Percentiles rank a stretch among this genome's conserved stretches.
Conservation (phyloP, 2,329 filamentous ascomycete genomes). For the Calycina marina region DNA sequence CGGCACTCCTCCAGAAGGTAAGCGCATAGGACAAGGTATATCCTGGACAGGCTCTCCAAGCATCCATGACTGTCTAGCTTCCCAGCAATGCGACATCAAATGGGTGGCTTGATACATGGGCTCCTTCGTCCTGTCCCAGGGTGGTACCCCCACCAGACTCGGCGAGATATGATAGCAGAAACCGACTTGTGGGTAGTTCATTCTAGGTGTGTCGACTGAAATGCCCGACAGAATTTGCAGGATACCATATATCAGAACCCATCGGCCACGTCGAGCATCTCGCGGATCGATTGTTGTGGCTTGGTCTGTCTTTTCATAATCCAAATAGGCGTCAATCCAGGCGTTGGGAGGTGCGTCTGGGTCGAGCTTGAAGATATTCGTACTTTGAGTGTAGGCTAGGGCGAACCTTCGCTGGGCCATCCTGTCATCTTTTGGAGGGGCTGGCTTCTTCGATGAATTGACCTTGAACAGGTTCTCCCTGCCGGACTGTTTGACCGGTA, state of each 20-base stretch:
- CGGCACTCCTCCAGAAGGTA: too few species aligned
- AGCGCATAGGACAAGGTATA: too few species aligned
- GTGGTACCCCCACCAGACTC: slow-evolving; percentile 36
- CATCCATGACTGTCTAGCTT: too few species aligned
- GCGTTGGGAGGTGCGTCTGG: slow-evolving; percentile 37
- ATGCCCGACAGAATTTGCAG: slow-evolving; percentile 45
- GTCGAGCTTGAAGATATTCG: slow-evolving; percentile 41
- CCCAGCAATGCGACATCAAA: too few species aligned
- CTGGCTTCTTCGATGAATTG: slow-evolving; percentile 6
- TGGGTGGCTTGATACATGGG: too few species aligned
- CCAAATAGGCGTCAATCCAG: slow-evolving; percentile 38
- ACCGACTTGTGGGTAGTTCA: slow-evolving; percentile 37
- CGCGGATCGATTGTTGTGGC: slow-evolving; percentile 36
- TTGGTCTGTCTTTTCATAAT: slow-evolving; percentile 40
- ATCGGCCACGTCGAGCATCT: slow-evolving; percentile 41
- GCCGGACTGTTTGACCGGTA: slow-evolving; percentile 22
- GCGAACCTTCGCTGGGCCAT: slow-evolving; percentile 15
- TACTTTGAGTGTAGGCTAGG: slow-evolving; percentile 43
- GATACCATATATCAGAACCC: slow-evolving; percentile 45
- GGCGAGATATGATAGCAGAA: slow-evolving; percentile 43
- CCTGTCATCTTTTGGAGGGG: slow-evolving; percentile 11
- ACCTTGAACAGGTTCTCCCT: slow-evolving; percentile 9
- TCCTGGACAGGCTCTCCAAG: too few species aligned
- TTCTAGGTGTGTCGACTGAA: slow-evolving; percentile 39
- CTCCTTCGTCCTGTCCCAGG: too few species aligned